phyloP scores from a whole-genome alignment of 805 yeast genomes.

The Cyberlindnera euphorbiae region DNA sequence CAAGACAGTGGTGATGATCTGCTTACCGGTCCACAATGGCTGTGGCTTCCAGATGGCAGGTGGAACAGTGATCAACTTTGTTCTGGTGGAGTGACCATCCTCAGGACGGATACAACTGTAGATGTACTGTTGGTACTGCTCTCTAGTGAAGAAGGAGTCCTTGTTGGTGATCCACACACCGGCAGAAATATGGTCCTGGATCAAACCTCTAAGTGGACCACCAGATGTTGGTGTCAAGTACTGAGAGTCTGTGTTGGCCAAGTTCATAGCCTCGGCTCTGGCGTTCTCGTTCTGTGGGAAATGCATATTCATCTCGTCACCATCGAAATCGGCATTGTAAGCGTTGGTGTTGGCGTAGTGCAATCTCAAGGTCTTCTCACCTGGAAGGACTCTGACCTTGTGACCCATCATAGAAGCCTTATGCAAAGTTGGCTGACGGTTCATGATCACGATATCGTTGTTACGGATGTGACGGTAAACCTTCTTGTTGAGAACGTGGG shows the following conservation, averaged over 20 bases:
- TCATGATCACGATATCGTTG: constrained; percentile 94
- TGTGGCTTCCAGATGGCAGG: constrained; percentile 86
- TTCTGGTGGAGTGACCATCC: constrained; percentile 85
- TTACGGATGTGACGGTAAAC: constrained; percentile 92
- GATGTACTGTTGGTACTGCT: constrained; percentile 86
- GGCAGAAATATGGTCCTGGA: constrained; percentile 98
- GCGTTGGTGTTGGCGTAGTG: constrained; percentile 99
- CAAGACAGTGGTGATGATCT: constrained; percentile 86
- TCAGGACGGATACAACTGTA: constrained; percentile 96
- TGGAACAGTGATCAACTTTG: constrained; percentile 69
- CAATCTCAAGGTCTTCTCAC: constrained; percentile 92
- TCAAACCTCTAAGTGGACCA: constrained; percentile 95
- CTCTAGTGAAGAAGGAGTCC: constrained; percentile 87
- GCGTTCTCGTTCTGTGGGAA: constrained; percentile 98
- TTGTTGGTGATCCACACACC: constrained; percentile 98
- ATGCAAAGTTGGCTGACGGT: constrained; percentile 98
- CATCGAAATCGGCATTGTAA: constrained; percentile 97
- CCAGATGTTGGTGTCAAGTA: constrained; percentile 98
- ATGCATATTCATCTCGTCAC: constrained; percentile 99
- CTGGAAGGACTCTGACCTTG: constrained; percentile 92
- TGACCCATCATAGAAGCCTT: constrained; percentile 99
- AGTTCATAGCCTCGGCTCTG: constrained; percentile 87
- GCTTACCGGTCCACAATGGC: constrained; percentile 98
- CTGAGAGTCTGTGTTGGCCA: constrained; percentile 97
- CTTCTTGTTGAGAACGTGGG: constrained; percentile 74